Evolutionary conservation across 305 asterid genomes (phyloP).

Genomic region (Fraxinus ornus): DNA sequence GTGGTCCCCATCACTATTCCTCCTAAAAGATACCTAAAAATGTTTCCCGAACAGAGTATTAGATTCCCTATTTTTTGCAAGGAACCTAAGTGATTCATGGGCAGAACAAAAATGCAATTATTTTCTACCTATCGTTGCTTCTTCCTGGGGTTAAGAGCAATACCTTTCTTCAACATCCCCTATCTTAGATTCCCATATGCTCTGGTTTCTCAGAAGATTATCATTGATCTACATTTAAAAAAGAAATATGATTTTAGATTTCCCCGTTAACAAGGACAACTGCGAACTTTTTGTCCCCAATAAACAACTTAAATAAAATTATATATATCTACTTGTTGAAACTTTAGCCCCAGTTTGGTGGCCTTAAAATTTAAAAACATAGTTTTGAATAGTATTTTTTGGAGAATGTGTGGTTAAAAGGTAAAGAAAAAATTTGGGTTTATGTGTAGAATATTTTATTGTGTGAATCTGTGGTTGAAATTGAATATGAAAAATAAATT

Average conservation of each 20-base stretch:
- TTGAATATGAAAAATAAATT: too few relatives aligned
- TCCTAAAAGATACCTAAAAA: background rate
- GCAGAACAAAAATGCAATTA: slow-evolving; percentile 3
- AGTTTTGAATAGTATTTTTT: too few relatives aligned
- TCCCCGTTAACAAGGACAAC: background rate
- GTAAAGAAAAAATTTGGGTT: too few relatives aligned
- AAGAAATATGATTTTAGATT: slow-evolving; percentile 15
- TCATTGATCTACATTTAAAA: slow-evolving; percentile 65
- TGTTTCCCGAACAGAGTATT: background rate
- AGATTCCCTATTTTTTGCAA: background rate
- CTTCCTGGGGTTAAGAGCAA: slow-evolving; percentile 15
- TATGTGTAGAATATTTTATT: too few relatives aligned
- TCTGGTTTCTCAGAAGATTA: slow-evolving; percentile 73
- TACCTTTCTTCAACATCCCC: slow-evolving; percentile 67
- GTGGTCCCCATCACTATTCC: background rate
- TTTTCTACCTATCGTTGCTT: background rate
- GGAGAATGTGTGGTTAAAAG: too few relatives aligned
- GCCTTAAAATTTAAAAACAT: too few relatives aligned
- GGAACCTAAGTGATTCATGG: background rate
- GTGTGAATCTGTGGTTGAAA: too few relatives aligned
- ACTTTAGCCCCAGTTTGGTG: background rate
- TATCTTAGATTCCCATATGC: slow-evolving; percentile 73
- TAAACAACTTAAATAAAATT: slow-evolving; percentile 4
- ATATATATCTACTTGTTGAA: background rate
- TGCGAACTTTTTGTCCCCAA: background rate